Base-by-base conservation (phyloP, 2,329 filamentous ascomycete species). In the Exophiala phaeomuriformis region DNA sequence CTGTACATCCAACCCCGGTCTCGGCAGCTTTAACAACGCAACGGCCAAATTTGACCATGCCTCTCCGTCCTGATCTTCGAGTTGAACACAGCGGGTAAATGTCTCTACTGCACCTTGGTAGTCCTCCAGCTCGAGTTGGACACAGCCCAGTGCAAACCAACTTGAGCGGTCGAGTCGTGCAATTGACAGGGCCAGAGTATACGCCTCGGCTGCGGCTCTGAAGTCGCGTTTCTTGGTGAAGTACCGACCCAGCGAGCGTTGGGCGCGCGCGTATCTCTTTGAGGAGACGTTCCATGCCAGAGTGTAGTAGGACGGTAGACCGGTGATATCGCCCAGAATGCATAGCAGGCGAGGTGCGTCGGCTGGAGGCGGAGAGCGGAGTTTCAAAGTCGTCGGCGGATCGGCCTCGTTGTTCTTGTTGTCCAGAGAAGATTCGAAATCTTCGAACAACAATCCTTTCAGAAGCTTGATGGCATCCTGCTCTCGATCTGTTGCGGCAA, bases 31-130 rank as follows among this genome's bases (percentile, higher is more conserved):
- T 80, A 90, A 80, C 1, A 97, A 77, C 0, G 91, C 85, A 1
- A 86, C 90, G 0, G 90, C 93, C 27, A 98, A 78, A 66, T 98
- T 98, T 64, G 87, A 94, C 89, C 93, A 98, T 0, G 88, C 89
- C 65, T 95, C 83, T 0, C 90, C 91, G 65, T 96, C 90, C 49
- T 85, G 84, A 29, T 94, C 90, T 45, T 95, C 93, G 7, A 88
- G 78, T 61, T 87, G 83, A 7, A 98, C 90, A 5, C 86, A 85
- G 27, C 90, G 80, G 5, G 84, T 83, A 68, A 94, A 98, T 0
- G 90, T 85, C 61, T 91, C 84, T 0, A 88, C 84, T 0, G 93
- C 91, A 19, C 86, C 85, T 19, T 84, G 76, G 72, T 87, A 97
- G 37, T 84, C 77, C 6, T 82, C 81, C 0, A 94, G 76, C 47